Percentiles rank a stretch among this genome's conserved stretches.
These are phyloP conservation scores for Xylaria hypoxylon DNA, from an alignment of 2,329 filamentous ascomycete species.

Conservation along the genomic window DNA sequence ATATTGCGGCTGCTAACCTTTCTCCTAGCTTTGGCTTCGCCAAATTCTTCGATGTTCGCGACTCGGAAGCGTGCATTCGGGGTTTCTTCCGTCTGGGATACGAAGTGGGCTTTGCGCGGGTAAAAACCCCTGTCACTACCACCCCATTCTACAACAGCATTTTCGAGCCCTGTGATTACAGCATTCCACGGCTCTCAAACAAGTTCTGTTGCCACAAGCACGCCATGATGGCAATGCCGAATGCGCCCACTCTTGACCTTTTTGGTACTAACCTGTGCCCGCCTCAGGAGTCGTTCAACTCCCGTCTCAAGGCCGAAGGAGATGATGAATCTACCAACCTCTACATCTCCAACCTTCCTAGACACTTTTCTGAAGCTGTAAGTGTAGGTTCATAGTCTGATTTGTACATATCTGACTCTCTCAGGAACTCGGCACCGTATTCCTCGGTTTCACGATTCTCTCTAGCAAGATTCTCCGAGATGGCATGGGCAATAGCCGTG, in stretches of 20 bases:
- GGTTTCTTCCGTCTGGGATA: conserved; percentile 95
- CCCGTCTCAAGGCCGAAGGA: conserved; percentile 94
- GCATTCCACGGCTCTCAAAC: conserved; percentile 19
- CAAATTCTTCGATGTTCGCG: conserved; percentile 87
- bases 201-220: conserved; percentile 39
- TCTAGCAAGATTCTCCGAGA: conserved; percentile 97
- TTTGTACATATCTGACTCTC: conserved; percentile 29
- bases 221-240: conserved; percentile 35
- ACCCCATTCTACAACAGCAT: conserved; percentile 23
- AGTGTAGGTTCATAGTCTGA: conserved; percentile 50
- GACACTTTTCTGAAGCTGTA: conserved; percentile 90
- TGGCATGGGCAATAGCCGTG: conserved; percentile 89
- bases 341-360: conserved; percentile 97
- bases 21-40: conserved; percentile 89
- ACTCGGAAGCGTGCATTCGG: conserved; percentile 95
- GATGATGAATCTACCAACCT: conserved; percentile 93
- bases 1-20: conserved; percentile 46
- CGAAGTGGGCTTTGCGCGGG: conserved; percentile 95
- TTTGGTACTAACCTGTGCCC: conserved; percentile 42
- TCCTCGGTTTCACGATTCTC: conserved; percentile 82
- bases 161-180: conserved; percentile 31
- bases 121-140: conserved; percentile 57
- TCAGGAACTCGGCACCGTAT: conserved; percentile 81
- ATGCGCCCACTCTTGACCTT: conserved; percentile 26
- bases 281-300: conserved; percentile 92